Percentiles rank a stretch among this genome's conserved stretches.
Conservation (phyloP, 192 early-diverging fungal genomes). For the Kickxella alabastrina region DNA sequence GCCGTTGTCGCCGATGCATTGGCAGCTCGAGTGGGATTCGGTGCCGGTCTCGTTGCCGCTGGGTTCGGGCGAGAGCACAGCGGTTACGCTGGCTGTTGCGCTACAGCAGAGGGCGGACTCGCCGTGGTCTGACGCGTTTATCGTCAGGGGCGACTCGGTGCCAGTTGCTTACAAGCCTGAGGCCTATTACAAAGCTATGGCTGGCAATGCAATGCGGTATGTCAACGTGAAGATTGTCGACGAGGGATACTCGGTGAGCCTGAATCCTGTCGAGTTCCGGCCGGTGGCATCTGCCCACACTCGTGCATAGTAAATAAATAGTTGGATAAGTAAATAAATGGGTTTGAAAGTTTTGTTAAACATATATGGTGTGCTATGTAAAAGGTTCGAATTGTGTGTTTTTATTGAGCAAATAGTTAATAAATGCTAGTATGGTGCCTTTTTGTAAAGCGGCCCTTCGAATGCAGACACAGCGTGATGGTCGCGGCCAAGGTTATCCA, state of each 20-base stretch:
- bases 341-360: not conserved
- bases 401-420: too few relatives aligned
- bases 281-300: conserved; percentile 27
- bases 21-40: conserved; percentile 25
- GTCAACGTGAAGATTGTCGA: conserved; percentile 18
- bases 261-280: conserved; percentile 36
- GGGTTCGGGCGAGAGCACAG: conserved; percentile 35
- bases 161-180: conserved; percentile 11
- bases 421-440: too few relatives aligned
- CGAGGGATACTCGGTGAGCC: not conserved
- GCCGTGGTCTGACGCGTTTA: conserved; percentile 36
- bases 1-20: conserved; percentile 21
- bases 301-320: too few relatives aligned
- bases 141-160: conserved; percentile 6
- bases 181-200: conserved; percentile 14
- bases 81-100: conserved; percentile 13
- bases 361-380: too few relatives aligned
- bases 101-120: conserved; percentile 10
- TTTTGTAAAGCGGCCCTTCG: not conserved
- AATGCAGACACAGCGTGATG: conserved; percentile 25
- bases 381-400: too few relatives aligned
- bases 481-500: conserved; percentile 85
- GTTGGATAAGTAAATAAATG: not conserved
- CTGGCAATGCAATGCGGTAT: not conserved
- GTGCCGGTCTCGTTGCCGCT: conserved; percentile 31